Percentiles rank a stretch among this genome's conserved stretches.
phyloP scores from a whole-genome alignment of 345 rosid species.

The Linum usitatissimum region DNA sequence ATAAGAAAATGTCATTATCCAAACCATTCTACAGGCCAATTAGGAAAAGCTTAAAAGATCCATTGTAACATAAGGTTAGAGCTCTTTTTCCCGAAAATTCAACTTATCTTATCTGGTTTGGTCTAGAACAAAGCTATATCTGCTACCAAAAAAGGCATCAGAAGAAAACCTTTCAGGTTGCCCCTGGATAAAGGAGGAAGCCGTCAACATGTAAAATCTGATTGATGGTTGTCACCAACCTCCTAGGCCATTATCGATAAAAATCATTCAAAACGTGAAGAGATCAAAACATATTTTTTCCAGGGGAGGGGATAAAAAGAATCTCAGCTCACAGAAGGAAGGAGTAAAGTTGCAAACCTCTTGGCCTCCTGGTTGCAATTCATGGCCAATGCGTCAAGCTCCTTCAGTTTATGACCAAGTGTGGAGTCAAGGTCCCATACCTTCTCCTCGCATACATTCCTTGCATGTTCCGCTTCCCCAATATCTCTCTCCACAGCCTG shows the following conservation, averaged over 20 bases:
- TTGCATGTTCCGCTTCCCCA: slow-evolving; percentile 43
- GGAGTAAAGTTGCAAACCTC: slow-evolving; percentile 29
- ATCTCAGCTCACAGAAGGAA: neutral
- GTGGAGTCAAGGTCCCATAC: slow-evolving; percentile 60
- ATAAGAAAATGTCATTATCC: neutral
- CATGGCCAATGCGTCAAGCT: slow-evolving; percentile 51
- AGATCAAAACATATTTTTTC: neutral
- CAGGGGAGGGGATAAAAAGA: neutral
- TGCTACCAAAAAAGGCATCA: neutral
- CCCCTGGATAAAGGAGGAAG: neutral
- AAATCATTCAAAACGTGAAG: neutral
- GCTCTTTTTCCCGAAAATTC: too few species aligned
- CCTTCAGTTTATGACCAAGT: slow-evolving; percentile 42
- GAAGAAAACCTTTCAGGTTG: neutral
- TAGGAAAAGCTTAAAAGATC: neutral
- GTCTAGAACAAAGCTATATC: neutral
- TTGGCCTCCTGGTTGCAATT: slow-evolving; percentile 68
- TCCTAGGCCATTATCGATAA: neutral
- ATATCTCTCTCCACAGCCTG: slow-evolving; percentile 76
- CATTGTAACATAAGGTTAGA: neutral
- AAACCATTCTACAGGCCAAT: neutral
- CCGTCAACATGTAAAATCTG: neutral
- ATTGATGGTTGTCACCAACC: neutral
- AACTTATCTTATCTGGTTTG: neutral
- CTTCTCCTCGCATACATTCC: slow-evolving; percentile 70